These are phyloP conservation scores for Lipomyces lipofer DNA, from an alignment of 805 yeast species.

Conservation along the genomic window DNA sequence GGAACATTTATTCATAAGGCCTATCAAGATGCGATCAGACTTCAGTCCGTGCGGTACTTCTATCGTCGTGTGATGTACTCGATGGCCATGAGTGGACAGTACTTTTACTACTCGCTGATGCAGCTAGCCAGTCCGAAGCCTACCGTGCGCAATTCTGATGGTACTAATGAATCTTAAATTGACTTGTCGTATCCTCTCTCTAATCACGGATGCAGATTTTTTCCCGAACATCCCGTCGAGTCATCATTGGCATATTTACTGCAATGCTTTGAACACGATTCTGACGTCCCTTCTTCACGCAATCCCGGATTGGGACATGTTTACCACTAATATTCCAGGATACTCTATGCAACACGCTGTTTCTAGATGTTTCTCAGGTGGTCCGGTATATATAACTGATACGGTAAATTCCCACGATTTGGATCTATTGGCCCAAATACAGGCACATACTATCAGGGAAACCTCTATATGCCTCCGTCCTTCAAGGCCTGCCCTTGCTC, in stretches of 20 bases:
- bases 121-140: conserved; percentile 29
- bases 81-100: conserved; percentile 37
- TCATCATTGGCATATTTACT: conserved; percentile 38
- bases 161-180: too few species aligned
- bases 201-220: conserved; percentile 34
- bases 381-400: conserved; percentile 39
- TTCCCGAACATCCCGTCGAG: conserved; percentile 36
- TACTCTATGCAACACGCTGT: conserved; percentile 36
- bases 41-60: conserved; percentile 30
- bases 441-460: conserved; percentile 25
- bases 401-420: conserved; percentile 32
- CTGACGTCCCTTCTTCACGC: conserved; percentile 33
- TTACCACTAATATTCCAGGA: conserved; percentile 32
- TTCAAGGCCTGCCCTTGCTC: conserved; percentile 21
- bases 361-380: conserved; percentile 37
- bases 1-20: conserved; percentile 22
- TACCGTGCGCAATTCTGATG: conserved; percentile 36
- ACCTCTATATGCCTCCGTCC: conserved; percentile 24
- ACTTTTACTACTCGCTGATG: conserved; percentile 25
- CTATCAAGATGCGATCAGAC: conserved; percentile 36
- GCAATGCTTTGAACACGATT: conserved; percentile 34
- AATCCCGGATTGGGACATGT: conserved; percentile 39
- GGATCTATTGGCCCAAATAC: conserved; percentile 19
- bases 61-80: conserved; percentile 36
- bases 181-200: too few species aligned